Evolutionary conservation across 2,329 filamentous ascomycete species (phyloP), one percentile per base, ranked within the genome.

Genomic region (Fusarium liriodendri): DNA sequence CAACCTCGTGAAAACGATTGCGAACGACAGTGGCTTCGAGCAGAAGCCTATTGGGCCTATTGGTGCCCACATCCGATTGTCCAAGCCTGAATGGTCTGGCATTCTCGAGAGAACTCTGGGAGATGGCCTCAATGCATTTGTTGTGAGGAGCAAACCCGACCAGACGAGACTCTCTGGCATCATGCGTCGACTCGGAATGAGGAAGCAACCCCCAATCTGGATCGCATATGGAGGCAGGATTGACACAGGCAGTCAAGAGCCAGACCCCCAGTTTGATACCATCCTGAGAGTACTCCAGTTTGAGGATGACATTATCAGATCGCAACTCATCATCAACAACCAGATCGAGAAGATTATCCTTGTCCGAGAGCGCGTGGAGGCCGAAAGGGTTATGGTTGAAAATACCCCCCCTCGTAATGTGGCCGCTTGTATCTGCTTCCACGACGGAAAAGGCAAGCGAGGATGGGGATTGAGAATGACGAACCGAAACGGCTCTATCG

Each of bases 311-410:
- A 83, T 93, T 50, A 92, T 98, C 22, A 91, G 91, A 59, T 93
- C 95, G 70, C 92, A 95, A 68, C 85, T 98, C 55, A 92, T 99
- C 78, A 97, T 98, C 80, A 92, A 92, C 71, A 89, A 95, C 76
- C 84, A 85, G 8, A 94, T 98, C 62, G 97, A 99, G 71, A 95
- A 98, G 81, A 90, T 92, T 9, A 89, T 98, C 7, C 86, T 99
- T 1, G 90, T 98, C 63, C 86, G 91, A 64, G 86, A 92, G 33
- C 87, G 93, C 32, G 82, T 87, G 2, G 89, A 94, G 65, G 97
- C 92, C 1, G 87, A 92, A 50, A 84, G 87, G 5, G 88, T 94
- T 54, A 94, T 98, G 88, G 90, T 93, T 69, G 86, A 88, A 62
- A 87, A 85, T 45, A 85, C 85, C 6, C 82, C 83, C n/a, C 91